Base-by-base conservation (phyloP, 1,139 yeast species). In the Wickerhamomyces sp. region DNA sequence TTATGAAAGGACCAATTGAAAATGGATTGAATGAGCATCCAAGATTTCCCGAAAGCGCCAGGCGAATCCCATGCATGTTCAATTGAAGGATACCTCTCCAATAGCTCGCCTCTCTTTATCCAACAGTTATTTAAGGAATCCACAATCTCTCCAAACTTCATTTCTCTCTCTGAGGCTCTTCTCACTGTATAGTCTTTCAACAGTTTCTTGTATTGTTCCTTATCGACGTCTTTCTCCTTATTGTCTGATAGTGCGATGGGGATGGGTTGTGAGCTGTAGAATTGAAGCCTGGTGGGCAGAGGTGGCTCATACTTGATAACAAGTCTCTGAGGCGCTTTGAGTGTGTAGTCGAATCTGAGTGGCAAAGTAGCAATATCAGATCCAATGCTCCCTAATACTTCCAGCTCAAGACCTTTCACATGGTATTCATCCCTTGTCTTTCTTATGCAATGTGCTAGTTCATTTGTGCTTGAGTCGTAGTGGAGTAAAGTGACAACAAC, bases 271-370 rank as follows among this genome's bases (percentile, higher is more conserved):
- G 84, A 59, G 0, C 96, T 80, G 47, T 78, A 83, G 55, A 84
- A 87, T 50, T 89, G 96, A 68, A 91, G 71, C 41, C 75, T 72
- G 28, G 68, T 67, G 18, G 84, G 77, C 33, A 75, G 72, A 0
- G 97, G 97, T 2, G 94, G 85, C 23, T 75, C 74, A 55, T 78
- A 89, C 14, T 72, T 49, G 3, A 89, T 64, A 2, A 86, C 52
- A 20, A 66, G 66, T 30, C 60, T 14, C 19, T 29, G 22, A 5
- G 22, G 12, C 11, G 37, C 24, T 6, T 21, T 14, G 8, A 40
- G 26, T 8, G 17, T 32, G 5, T 30, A 30, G 18, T 35, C 23
- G 10, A 30, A 32, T 4, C n/a, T 33, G 17, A 32, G 45, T 44
- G 2, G 14, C 20, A 3, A 28, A 13, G 1, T 25, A 12, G 16